A percentile compares a stretch with the other conserved stretches of the same genome.
Evolutionary conservation across 2,329 filamentous ascomycete species (phyloP).

Genomic region (Tympanopsis confertula): DNA sequence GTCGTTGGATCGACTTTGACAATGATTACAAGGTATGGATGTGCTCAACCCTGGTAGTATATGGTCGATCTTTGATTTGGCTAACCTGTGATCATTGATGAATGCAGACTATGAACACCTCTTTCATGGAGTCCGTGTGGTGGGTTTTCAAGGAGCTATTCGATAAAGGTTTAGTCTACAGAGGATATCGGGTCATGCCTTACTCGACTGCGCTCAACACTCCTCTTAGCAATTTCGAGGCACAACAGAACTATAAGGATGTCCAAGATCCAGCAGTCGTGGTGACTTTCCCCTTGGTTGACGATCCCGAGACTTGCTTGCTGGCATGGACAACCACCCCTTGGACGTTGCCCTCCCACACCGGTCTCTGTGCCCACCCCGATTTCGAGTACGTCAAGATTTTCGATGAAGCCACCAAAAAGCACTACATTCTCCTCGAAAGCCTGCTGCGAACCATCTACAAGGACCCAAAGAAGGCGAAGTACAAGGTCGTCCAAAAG

Average conservation of each 20-base stretch:
- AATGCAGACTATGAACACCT: constrained; percentile 59
- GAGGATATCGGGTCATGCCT: constrained; percentile 64
- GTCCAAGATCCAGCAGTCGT: constrained; percentile 64
- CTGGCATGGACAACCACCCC: constrained; percentile 71
- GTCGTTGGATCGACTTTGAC: constrained; percentile 70
- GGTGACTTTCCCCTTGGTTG: constrained; percentile 57
- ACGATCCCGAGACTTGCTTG: constrained; percentile 49
- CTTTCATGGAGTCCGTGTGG: constrained; percentile 70
- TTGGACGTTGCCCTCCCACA: constrained; percentile 70
- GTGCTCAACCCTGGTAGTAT: neutral
- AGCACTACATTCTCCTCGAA: constrained; percentile 60
- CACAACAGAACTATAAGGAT: constrained; percentile 66
- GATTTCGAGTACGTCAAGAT: constrained; percentile 72
- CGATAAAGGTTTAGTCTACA: constrained; percentile 61
- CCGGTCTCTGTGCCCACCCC: constrained; percentile 59
- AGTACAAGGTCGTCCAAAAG: constrained; percentile 57
- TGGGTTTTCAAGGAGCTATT: constrained; percentile 69
- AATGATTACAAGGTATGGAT: constrained; percentile 58
- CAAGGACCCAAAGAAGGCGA: constrained; percentile 68
- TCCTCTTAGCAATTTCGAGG: constrained; percentile 66
- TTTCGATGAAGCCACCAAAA: constrained; percentile 51
- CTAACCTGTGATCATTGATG: no score
- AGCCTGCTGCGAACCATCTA: constrained; percentile 56
- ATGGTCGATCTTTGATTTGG: no score
- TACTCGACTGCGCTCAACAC: constrained; percentile 66